A percentile compares a stretch with the other conserved stretches of the same genome.
Evolutionary conservation across 352 stramenopile genomes (phyloP).

Genomic region (Lagenidium sp.): DNA sequence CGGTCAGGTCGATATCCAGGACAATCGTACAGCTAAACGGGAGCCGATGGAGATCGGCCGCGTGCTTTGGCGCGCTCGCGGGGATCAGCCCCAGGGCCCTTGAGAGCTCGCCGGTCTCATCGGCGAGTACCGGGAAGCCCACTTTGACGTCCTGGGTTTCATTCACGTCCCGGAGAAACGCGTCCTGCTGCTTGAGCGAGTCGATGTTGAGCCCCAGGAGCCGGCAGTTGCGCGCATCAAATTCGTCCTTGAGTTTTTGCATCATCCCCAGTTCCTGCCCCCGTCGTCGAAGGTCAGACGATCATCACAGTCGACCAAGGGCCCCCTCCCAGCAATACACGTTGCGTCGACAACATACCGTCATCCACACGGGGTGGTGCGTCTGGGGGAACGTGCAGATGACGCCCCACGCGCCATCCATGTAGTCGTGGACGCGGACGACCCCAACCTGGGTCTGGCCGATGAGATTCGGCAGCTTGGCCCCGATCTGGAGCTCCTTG

Average conservation of each 20-base stretch:
- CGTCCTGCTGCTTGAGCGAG: constrained; percentile 27
- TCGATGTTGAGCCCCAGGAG: constrained; percentile 41
- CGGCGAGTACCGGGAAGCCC: constrained; percentile 57
- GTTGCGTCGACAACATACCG: too few relatives aligned
- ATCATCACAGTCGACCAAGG: too few relatives aligned
- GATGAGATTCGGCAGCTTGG: constrained; percentile 65
- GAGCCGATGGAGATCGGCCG: constrained; percentile 38
- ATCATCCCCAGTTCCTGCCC: constrained; percentile 52
- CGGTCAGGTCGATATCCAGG: constrained; percentile 66
- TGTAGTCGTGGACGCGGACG: constrained; percentile 62
- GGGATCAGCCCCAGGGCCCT: constrained; percentile 42
- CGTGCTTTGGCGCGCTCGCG: constrained; percentile 27
- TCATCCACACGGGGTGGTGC: constrained; percentile 68
- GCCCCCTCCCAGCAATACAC: too few relatives aligned
- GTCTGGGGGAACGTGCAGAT: constrained; percentile 63
- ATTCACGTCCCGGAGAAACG: constrained; percentile 67
- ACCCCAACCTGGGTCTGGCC: constrained; percentile 61
- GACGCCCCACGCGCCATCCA: constrained; percentile 58
- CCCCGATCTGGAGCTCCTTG: constrained; percentile 49
- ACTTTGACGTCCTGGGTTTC: constrained; percentile 76
- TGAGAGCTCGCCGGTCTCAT: constrained; percentile 57
- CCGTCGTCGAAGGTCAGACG: too few relatives aligned
- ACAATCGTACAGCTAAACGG: constrained; percentile 61
- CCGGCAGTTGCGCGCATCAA: constrained; percentile 65
- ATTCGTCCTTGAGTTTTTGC: constrained; percentile 73